Conservation (phyloP, 2,329 filamentous ascomycete species). For the Colletotrichum karsti region DNA sequence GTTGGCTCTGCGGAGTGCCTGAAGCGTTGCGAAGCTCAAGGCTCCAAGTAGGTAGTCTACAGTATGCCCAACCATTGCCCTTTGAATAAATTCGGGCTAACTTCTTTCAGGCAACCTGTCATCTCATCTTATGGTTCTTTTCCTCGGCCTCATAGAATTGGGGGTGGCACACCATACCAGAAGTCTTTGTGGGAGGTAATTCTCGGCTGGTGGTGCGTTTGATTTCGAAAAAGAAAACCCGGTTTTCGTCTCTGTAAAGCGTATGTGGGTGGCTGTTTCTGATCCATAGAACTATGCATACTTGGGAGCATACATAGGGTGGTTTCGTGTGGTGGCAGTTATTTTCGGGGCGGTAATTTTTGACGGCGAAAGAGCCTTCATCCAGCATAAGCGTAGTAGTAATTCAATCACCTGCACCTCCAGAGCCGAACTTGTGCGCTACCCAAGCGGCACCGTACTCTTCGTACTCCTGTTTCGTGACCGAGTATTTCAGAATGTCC, state of each 20-base stretch:
- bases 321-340: not conserved
- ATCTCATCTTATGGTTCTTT: not conserved
- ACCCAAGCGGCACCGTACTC: conserved; percentile 84
- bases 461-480: conserved; percentile 91
- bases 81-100: not conserved
- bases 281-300: not conserved
- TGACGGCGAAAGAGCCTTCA: not conserved
- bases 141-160: not conserved
- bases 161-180: not conserved
- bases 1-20: conserved; percentile 27
- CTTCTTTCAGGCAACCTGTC: not conserved
- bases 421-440: conserved; percentile 71
- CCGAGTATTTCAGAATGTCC: conserved; percentile 72
- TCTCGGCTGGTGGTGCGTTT: not conserved
- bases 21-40: conserved; percentile 14
- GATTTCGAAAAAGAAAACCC: not conserved
- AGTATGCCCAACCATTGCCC: not conserved
- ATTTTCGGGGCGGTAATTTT: not conserved
- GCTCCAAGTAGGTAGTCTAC: not conserved
- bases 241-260: not conserved
- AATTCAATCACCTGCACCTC: conserved; percentile 30
- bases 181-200: not conserved
- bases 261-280: not conserved
- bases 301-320: not conserved
- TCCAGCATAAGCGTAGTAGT: not conserved